Conservation (phyloP, 2,329 filamentous ascomycete species). For the Pleoardoris graminearum region DNA sequence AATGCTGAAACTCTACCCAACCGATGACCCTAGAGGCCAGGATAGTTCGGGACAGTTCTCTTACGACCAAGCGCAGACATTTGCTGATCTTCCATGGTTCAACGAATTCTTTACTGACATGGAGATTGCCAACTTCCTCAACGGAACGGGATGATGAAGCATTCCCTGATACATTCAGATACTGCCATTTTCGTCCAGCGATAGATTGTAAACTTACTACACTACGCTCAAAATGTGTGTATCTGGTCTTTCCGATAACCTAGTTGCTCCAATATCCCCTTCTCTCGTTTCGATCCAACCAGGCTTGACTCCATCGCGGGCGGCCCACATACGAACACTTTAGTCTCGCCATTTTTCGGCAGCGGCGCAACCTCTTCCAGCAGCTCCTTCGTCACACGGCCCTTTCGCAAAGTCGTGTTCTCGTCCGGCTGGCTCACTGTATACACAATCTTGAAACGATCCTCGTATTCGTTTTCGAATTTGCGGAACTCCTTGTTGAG, state of each 20-base stretch:
- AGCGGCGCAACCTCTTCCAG: constrained; percentile 56
- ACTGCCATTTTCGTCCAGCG: too few relatives aligned
- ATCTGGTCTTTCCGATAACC: constrained; percentile 63
- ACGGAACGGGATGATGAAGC: not conserved
- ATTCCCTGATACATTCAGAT: not conserved
- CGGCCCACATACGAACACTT: constrained; percentile 72
- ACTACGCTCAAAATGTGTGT: constrained; percentile 56
- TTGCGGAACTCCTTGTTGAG: constrained; percentile 59
- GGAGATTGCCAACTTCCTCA: constrained; percentile 1
- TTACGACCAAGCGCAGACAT: not conserved
- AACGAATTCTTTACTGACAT: constrained; percentile 3
- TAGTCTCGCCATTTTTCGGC: constrained; percentile 49
- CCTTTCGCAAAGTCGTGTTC: constrained; percentile 53
- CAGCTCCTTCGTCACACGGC: constrained; percentile 62
- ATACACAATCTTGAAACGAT: constrained; percentile 61
- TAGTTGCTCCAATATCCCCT: constrained; percentile 60
- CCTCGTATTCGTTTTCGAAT: constrained; percentile 56
- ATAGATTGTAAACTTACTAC: too few relatives aligned
- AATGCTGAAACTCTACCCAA: constrained; percentile 5
- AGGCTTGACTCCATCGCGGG: constrained; percentile 66
- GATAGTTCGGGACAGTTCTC: not conserved
- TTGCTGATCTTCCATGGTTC: constrained; percentile 3
- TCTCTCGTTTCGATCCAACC: constrained; percentile 46
- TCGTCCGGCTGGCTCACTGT: constrained; percentile 56
- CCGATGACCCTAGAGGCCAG: not conserved